These are phyloP conservation scores for Mallotus japonicus DNA, from an alignment of 441 rosid species.

Conservation along the genomic window DNA sequence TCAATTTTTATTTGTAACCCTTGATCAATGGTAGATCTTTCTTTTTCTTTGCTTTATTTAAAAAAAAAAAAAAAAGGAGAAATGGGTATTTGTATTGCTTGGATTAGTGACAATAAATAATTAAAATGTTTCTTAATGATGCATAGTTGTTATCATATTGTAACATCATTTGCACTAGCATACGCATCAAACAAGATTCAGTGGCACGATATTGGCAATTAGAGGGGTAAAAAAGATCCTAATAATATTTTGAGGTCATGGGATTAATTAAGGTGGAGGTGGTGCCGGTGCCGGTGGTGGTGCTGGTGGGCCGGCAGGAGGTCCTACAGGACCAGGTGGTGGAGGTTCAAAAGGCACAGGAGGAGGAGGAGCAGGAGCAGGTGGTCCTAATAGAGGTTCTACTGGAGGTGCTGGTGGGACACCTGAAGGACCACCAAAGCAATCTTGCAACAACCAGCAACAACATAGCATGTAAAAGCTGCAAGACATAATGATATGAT, in stretches of 20 bases:
- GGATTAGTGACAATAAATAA: too few relatives aligned
- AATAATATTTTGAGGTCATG: neutral
- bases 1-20: too few relatives aligned
- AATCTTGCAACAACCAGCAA: conserved; percentile 37
- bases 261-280: neutral
- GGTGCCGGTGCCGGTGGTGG: conserved; percentile 15
- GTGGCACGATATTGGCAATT: too few relatives aligned
- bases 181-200: too few relatives aligned
- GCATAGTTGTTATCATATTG: too few relatives aligned
- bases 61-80: too few relatives aligned
- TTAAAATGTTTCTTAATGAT: too few relatives aligned
- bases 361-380: neutral
- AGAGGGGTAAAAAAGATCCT: too few relatives aligned
- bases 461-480: conserved; percentile 31
- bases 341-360: neutral
- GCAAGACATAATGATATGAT: neutral
- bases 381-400: neutral
- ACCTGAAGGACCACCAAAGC: conserved; percentile 26
- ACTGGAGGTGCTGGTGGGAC: conserved; percentile 8
- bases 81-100: too few relatives aligned
- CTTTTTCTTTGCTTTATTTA: too few relatives aligned
- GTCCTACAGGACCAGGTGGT: neutral
- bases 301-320: conserved; percentile 1
- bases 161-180: too few relatives aligned
- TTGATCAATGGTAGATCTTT: too few relatives aligned